Evolutionary conservation across 257 asterid species (phyloP), one percentile per base, ranked within the genome.

Genomic region (Handroanthus guayacan): DNA sequence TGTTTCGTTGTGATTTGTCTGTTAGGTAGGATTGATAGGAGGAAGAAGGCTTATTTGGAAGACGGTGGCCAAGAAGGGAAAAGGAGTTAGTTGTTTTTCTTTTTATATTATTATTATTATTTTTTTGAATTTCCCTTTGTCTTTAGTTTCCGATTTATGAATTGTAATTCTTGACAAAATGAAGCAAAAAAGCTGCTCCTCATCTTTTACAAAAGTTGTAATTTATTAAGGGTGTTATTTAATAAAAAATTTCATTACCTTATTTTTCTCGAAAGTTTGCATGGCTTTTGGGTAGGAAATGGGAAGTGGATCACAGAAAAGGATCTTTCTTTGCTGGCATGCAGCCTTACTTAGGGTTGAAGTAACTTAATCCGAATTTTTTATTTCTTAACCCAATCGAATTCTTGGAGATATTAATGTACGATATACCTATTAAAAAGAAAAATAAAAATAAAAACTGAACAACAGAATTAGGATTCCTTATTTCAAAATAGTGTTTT

Each of bases 11-110:
- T 79, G 55, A 86, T 92, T 82, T 88, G 97, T 84, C 76, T 91
- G 57, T 71, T 95, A 8, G 90, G 81, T 56, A 84, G 80, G 72
- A 80, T 78, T 13, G 98, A 89, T 55, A 72, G 92, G 70, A 83
- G 82, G 79, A 95, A 95, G 90, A 95, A 95, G 82, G 89, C 94
- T 51, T 95, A 95, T 73, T 63, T 91, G 18, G 91, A 67, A 67
- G 94, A 83, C 36, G 98, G 90, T 2, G 94, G 87, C 16, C 96
- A 86, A 4, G 98, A 88, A 68, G 95, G 97, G n/a, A 92, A 94
- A 81, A 81, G 84, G 86, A 92, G 84, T 72, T 94, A 65, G 71
- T 54, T 9, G 0, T 12, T 38, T 0, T 25, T 12, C 4, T 34
- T 17, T 66, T 6, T 18, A 74, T 66, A 11, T 54, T 36, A 16